Conservation (phyloP, 257 asterid species). For the Capsicum rhomboideum region DNA sequence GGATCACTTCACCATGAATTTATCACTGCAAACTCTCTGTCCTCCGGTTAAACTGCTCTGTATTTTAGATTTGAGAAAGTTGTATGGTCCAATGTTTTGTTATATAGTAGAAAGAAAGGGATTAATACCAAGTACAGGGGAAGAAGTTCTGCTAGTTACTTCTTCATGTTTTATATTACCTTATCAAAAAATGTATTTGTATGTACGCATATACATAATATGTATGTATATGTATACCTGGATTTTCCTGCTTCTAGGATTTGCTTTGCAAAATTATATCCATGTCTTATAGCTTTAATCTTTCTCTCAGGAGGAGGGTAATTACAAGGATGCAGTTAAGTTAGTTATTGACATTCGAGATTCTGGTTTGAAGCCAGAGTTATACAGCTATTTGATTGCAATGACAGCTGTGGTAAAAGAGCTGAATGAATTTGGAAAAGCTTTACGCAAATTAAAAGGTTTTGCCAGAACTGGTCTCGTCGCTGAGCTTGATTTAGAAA, state of each 20-base stretch:
- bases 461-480: conserved; percentile 48
- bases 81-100: not conserved
- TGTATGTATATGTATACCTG: not conserved
- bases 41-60: not conserved
- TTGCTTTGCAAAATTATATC: not conserved
- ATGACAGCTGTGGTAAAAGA: conserved; percentile 95
- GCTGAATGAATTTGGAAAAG: conserved; percentile 78
- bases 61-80: not conserved
- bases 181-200: not conserved
- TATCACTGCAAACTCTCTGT: not conserved
- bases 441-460: conserved; percentile 65
- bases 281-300: not conserved
- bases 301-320: conserved; percentile 70
- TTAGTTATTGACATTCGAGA: conserved; percentile 66
- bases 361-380: conserved; percentile 68
- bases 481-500: conserved; percentile 51
- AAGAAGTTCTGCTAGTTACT: not conserved
- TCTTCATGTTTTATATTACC: not conserved
- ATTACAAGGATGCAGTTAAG: conserved; percentile 60
- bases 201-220: not conserved
- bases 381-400: conserved; percentile 80
- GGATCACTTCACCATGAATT: not conserved
- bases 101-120: not conserved
- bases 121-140: not conserved
- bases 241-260: not conserved